Evolutionary conservation across 2,329 filamentous ascomycete genomes (phyloP).

Genomic region (Rhinocladiella similis): DNA sequence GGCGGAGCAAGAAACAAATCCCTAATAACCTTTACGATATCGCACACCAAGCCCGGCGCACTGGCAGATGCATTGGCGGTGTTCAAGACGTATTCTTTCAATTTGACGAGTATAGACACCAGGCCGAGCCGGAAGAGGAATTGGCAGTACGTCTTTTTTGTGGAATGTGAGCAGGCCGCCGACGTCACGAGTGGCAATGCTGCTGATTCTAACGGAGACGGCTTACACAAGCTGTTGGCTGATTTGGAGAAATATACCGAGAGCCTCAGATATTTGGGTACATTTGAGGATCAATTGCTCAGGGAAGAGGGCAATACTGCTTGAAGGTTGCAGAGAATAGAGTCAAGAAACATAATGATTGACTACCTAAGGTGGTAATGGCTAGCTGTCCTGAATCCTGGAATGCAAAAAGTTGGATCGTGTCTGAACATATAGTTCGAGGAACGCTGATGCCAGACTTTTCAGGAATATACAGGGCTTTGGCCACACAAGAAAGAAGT

Average conservation of each 20-base stretch:
- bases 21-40: constrained; percentile 79
- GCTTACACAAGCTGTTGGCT: constrained; percentile 33
- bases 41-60: constrained; percentile 75
- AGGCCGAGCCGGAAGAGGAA: constrained; percentile 53
- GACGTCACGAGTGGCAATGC: background rate
- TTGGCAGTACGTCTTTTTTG: constrained; percentile 94
- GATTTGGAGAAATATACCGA: constrained; percentile 40
- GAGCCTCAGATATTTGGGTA: constrained; percentile 34
- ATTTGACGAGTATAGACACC: constrained; percentile 88
- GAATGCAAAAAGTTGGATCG: too few relatives aligned
- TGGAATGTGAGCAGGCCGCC: constrained; percentile 67
- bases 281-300: constrained; percentile 24
- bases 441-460: too few relatives aligned
- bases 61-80: constrained; percentile 77
- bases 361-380: constrained; percentile 10
- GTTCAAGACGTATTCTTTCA: constrained; percentile 71
- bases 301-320: background rate
- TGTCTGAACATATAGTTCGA: too few relatives aligned
- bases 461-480: too few relatives aligned
- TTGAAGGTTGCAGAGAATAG: background rate
- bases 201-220: constrained; percentile 27
- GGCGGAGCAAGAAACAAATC: constrained; percentile 57
- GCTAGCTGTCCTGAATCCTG: too few relatives aligned
- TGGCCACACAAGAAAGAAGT: background rate
- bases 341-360: constrained; percentile 9